Evolutionary conservation across 176 grass and related monocot species (phyloP).

Genomic region (Hsuehochloa calcarea): DNA sequence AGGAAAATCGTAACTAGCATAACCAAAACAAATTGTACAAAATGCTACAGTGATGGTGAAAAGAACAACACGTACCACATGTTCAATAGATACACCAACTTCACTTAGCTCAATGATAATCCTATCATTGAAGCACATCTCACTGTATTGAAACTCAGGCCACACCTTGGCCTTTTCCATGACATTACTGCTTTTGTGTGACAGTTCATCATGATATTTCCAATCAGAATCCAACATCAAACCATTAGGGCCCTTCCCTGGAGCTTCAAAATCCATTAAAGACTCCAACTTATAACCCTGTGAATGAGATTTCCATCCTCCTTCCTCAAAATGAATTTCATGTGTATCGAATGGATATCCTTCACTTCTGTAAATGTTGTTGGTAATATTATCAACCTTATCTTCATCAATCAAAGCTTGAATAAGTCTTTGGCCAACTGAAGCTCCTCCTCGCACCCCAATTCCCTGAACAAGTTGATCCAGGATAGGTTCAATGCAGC

Average conservation of each 20-base stretch:
- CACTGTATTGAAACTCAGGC: constrained; percentile 63
- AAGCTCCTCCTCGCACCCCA: constrained; percentile 37
- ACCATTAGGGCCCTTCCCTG: constrained; percentile 49
- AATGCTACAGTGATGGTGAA: constrained; percentile 10
- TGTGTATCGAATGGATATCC: constrained; percentile 45
- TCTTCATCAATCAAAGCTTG: constrained; percentile 77
- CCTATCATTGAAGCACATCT: constrained; percentile 72
- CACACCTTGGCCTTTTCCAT: constrained; percentile 49
- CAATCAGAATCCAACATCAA: constrained; percentile 52
- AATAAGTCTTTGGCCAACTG: constrained; percentile 73
- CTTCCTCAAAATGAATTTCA: constrained; percentile 53
- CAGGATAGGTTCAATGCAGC: constrained; percentile 60
- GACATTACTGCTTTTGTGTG: constrained; percentile 40
- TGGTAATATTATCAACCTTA: constrained; percentile 52
- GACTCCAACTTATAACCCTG: constrained; percentile 47
- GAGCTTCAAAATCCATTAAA: constrained; percentile 44
- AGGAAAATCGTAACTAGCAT: background rate
- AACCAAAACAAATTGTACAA: constrained; percentile 24
- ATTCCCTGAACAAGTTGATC: constrained; percentile 66
- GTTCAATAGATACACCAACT: constrained; percentile 66
- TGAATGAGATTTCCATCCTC: constrained; percentile 53
- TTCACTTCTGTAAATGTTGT: constrained; percentile 41
- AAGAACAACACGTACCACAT: constrained; percentile 47
- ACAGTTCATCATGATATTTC: constrained; percentile 53
- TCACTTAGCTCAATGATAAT: constrained; percentile 77